A percentile compares a stretch with the other conserved stretches of the same genome.
Conservation (phyloP, 1,284 basidiomycete species). For the Pseudozyma sp. region DNA sequence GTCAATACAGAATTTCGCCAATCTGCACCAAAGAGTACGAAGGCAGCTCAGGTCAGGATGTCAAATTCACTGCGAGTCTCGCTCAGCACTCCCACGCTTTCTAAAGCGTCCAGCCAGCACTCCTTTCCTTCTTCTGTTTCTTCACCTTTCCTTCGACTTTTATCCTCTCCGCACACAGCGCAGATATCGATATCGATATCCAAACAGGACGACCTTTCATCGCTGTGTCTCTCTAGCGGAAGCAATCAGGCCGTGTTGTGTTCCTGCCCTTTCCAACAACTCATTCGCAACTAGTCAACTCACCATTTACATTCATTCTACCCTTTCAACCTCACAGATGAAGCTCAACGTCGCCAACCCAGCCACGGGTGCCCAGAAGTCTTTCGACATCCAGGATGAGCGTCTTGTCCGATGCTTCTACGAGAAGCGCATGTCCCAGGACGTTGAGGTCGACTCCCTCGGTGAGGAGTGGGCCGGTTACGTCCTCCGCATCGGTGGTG, state of each 20-base stretch:
- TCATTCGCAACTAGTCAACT: constrained; percentile 7
- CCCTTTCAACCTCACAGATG: constrained; percentile 73
- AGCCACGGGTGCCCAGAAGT: constrained; percentile 95
- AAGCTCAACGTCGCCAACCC: constrained; percentile 97
- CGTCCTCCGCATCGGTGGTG: constrained; percentile 95
- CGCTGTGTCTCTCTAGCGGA: constrained; percentile 27
- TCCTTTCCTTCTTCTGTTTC: background rate
- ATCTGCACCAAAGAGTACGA: no score
- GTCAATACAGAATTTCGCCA: no score
- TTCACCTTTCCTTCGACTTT: background rate
- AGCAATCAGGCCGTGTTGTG: background rate
- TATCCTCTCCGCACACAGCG: background rate
- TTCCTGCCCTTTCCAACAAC: background rate
- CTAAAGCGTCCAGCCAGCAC: no score
- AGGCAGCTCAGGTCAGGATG: no score
- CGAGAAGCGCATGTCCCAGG: constrained; percentile 95
- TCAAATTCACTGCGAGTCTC: no score
- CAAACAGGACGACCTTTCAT: background rate
- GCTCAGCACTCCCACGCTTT: no score
- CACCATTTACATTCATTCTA: constrained; percentile 13
- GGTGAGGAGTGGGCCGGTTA: constrained; percentile 98
- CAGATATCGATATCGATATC: background rate
- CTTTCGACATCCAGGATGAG: constrained; percentile 91
- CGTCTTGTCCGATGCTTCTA: constrained; percentile 90
- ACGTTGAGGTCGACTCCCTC: constrained; percentile 89